Evolutionary conservation across 441 rosid genomes (phyloP).

Genomic region (Adansonia rubrostipa): DNA sequence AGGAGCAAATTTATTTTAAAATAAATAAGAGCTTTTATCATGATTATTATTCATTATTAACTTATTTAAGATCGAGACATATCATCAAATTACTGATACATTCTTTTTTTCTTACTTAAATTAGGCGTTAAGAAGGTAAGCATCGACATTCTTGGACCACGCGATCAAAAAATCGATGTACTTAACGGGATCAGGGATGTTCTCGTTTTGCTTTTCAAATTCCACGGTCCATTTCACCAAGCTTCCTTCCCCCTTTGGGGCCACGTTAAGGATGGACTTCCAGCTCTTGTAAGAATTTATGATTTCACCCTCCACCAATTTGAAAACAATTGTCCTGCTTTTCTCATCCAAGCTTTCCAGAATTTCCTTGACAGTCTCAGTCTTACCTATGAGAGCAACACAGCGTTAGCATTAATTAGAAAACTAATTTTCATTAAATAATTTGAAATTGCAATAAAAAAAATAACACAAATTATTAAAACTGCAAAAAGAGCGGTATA

Average conservation of each 20-base stretch:
- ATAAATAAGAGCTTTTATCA: no score
- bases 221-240: slow-evolving; percentile 18
- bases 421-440: not conserved
- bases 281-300: not conserved
- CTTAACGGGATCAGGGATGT: not conserved
- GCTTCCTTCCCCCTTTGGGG: not conserved
- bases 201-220: slow-evolving; percentile 6
- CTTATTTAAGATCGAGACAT: no score
- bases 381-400: not conserved
- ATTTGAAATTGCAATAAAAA: not conserved
- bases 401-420: not conserved
- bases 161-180: not conserved
- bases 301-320: not conserved
- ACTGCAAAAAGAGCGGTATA: no score
- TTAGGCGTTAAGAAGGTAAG: slow-evolving; percentile 11
- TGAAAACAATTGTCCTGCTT: not conserved
- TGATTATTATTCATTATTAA: no score
- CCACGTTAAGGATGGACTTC: not conserved
- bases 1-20: no score
- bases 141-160: not conserved
- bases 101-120: not conserved
- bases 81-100: no score
- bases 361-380: not conserved
- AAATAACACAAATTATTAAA: not conserved
- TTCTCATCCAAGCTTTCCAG: not conserved